These are phyloP conservation scores for Alternaria metachromatica DNA, from an alignment of 2,329 filamentous ascomycete species.

Conservation along the genomic window DNA sequence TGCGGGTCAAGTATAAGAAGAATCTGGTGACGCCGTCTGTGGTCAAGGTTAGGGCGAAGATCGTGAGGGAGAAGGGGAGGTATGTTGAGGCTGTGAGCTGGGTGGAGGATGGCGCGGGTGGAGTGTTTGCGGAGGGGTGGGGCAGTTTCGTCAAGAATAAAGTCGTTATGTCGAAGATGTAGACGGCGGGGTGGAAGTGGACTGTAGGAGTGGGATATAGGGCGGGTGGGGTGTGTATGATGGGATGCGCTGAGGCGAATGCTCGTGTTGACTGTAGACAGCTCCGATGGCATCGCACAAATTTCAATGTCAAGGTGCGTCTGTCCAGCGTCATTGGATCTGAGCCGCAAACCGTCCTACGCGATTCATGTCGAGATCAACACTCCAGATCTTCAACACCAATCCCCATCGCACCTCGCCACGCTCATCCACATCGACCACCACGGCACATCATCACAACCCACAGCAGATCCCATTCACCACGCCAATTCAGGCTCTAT, in stretches of 20 bases:
- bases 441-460: neutral
- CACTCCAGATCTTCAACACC: neutral
- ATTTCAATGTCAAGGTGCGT: neutral
- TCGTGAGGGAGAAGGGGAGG: conserved; percentile 30
- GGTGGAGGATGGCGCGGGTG: conserved; percentile 34
- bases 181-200: neutral
- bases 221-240: neutral
- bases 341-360: neutral
- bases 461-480: neutral
- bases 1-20: conserved; percentile 34
- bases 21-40: conserved; percentile 30
- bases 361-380: neutral
- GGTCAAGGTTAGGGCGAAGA: conserved; percentile 24
- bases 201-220: neutral
- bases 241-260: neutral
- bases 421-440: neutral
- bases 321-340: neutral
- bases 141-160: conserved; percentile 28
- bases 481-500: neutral
- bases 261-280: neutral
- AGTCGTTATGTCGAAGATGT: conserved; percentile 8
- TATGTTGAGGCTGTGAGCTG: conserved; percentile 30
- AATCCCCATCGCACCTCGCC: neutral
- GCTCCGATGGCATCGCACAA: neutral
- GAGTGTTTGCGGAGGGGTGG: conserved; percentile 29